Evolutionary conservation across 2,329 filamentous ascomycete species (phyloP).

Genomic region (Akanthomyces dipterigenus): DNA sequence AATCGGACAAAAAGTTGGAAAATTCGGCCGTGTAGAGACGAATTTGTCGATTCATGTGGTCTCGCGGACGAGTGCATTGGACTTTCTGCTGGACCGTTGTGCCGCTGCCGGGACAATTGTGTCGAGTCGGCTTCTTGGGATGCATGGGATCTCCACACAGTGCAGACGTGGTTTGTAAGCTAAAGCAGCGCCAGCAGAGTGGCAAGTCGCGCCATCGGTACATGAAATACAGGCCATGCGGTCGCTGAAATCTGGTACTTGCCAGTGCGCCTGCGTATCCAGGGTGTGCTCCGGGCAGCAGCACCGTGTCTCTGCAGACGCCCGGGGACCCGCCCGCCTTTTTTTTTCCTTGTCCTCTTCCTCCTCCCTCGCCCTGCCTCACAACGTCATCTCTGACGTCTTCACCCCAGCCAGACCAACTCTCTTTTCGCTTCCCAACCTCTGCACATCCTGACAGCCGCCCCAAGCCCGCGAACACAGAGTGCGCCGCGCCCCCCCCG

Average conservation of each 20-base stretch:
- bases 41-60: not conserved
- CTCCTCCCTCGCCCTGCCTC: slow-evolving; percentile 23
- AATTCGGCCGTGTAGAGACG: not conserved
- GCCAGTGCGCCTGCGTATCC: too few species aligned
- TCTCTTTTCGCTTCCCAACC: slow-evolving; percentile 8
- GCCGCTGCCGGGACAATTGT: not conserved
- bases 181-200: not conserved
- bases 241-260: too few species aligned
- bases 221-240: not conserved
- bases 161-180: slow-evolving; percentile 2
- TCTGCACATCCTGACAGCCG: slow-evolving; percentile 1
- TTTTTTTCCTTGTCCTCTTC: slow-evolving; percentile 30
- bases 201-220: slow-evolving; percentile 10
- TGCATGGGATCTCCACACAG: slow-evolving; percentile 2
- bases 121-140: not conserved
- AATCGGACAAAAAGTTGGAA: not conserved
- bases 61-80: not conserved
- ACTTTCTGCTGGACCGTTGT: not conserved
- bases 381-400: slow-evolving; percentile 45
- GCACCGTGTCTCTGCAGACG: not conserved
- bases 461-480: not conserved
- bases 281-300: too few species aligned
- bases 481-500: not conserved
- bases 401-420: slow-evolving; percentile 26
- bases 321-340: slow-evolving; percentile 14